Percentiles rank a stretch among this genome's conserved stretches.
Conservation (phyloP, 768 basidiomycete genomes). For the Lentinula sp. region DNA sequence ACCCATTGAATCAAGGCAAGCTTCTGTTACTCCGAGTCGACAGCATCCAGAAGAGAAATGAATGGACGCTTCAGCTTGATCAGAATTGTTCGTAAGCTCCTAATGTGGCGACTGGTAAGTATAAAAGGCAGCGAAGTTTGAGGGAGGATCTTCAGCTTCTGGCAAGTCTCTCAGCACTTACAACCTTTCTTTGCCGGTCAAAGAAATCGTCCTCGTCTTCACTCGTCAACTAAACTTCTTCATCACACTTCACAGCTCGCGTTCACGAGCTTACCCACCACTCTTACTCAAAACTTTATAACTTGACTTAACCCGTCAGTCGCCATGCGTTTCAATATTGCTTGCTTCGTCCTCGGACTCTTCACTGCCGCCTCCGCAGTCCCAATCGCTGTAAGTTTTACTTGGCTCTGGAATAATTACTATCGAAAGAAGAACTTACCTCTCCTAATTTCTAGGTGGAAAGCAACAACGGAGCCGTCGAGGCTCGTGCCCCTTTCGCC, state of each 20-base stretch:
- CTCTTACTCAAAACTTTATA: neutral
- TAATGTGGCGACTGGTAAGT: neutral
- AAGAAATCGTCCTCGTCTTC: neutral
- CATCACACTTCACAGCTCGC: neutral
- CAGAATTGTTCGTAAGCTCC: too few species aligned
- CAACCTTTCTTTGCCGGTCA: neutral
- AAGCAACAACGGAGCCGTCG: neutral
- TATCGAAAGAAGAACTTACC: neutral
- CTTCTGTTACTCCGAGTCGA: neutral
- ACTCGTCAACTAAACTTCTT: neutral
- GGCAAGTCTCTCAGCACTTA: neutral
- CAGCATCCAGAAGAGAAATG: neutral
- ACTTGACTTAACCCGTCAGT: neutral
- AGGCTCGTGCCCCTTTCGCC: neutral
- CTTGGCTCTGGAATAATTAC: too few species aligned
- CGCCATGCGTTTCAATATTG: conserved; percentile 1
- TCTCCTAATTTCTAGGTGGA: neutral
- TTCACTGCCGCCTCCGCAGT: neutral
- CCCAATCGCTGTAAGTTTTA: neutral
- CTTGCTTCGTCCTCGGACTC: neutral
- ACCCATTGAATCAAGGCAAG: neutral
- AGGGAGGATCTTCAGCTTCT: neutral
- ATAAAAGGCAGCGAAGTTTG: neutral
- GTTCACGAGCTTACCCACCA: neutral
- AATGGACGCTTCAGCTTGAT: neutral